Evolutionary conservation across 257 asterid species (phyloP).

Genomic region (Solanum clarkiae): DNA sequence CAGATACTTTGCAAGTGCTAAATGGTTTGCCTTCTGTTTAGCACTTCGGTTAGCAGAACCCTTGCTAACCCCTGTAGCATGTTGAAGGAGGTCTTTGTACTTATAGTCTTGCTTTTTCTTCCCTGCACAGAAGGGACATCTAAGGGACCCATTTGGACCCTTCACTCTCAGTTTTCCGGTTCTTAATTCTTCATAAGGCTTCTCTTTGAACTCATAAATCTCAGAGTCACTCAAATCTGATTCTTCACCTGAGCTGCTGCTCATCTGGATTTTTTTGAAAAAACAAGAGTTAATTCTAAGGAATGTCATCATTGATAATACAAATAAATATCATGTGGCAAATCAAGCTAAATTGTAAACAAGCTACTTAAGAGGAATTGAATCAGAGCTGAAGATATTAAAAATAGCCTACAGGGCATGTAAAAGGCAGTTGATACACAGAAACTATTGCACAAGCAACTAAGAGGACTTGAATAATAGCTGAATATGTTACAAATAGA

Average conservation of each 20-base stretch:
- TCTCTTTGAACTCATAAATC: constrained; percentile 59
- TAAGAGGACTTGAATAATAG: background rate
- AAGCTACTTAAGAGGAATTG: background rate
- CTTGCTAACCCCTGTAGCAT: constrained; percentile 77
- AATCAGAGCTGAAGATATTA: background rate
- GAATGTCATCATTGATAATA: background rate
- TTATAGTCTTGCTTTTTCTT: constrained; percentile 88
- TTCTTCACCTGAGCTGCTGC: constrained; percentile 67
- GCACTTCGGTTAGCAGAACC: constrained; percentile 55
- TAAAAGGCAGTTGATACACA: background rate
- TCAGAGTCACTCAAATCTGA: constrained; percentile 84
- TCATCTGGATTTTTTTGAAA: constrained; percentile 29
- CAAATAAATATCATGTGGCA: background rate
- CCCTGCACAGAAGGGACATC: constrained; percentile 95
- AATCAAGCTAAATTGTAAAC: background rate
- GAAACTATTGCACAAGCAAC: background rate
- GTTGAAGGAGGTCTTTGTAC: constrained; percentile 73
- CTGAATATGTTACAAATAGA: background rate
- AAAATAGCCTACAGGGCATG: background rate
- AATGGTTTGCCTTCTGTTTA: constrained; percentile 67
- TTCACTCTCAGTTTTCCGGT: constrained; percentile 60
- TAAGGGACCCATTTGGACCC: constrained; percentile 67
- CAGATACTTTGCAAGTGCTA: constrained; percentile 55
- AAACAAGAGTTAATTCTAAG: background rate
- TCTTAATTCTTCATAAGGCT: constrained; percentile 60